A percentile compares a stretch with the other conserved stretches of the same genome.
Evolutionary conservation across 371 early-diverging fungal genomes (phyloP).

Genomic region (Mucor plumbeus): DNA sequence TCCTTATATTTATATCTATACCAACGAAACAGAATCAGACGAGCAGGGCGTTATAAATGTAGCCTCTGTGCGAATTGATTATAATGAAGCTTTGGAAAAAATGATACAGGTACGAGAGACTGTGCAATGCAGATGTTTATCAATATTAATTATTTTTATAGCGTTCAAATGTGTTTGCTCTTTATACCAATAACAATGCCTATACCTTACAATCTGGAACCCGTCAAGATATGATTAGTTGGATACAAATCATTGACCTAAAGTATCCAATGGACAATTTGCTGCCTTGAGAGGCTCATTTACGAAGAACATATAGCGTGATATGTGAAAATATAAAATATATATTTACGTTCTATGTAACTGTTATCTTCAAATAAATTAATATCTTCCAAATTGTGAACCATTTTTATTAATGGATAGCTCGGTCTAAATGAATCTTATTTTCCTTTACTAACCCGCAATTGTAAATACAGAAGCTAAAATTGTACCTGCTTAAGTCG

Average conservation of each 20-base stretch:
- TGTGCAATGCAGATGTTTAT: too few relatives aligned
- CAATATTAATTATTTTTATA: slow-evolving; percentile 25
- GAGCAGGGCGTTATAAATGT: slow-evolving; percentile 80
- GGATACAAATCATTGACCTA: slow-evolving; percentile 78
- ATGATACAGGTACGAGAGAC: slow-evolving; percentile 62
- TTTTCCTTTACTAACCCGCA: too few relatives aligned
- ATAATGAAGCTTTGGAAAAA: slow-evolving; percentile 67
- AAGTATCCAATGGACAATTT: slow-evolving; percentile 55
- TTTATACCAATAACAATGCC: slow-evolving; percentile 81
- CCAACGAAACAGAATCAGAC: slow-evolving; percentile 63
- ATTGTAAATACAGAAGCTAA: too few relatives aligned
- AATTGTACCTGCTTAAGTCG: too few relatives aligned
- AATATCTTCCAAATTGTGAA: too few relatives aligned
- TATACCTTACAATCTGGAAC: slow-evolving; percentile 77
- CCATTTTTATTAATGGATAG: too few relatives aligned
- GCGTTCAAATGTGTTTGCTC: slow-evolving; percentile 75
- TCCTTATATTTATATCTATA: slow-evolving; percentile 84
- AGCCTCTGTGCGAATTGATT: slow-evolving; percentile 71
- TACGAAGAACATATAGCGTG: too few relatives aligned
- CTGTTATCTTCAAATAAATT: too few relatives aligned
- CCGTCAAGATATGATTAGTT: slow-evolving; percentile 72
- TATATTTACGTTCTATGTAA: too few relatives aligned
- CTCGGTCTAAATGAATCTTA: too few relatives aligned
- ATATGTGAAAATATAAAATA: too few relatives aligned
- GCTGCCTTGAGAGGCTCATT: neutral